Evolutionary conservation across 176 grass and related monocot genomes (phyloP).

Genomic region (Oryza longistaminata): DNA sequence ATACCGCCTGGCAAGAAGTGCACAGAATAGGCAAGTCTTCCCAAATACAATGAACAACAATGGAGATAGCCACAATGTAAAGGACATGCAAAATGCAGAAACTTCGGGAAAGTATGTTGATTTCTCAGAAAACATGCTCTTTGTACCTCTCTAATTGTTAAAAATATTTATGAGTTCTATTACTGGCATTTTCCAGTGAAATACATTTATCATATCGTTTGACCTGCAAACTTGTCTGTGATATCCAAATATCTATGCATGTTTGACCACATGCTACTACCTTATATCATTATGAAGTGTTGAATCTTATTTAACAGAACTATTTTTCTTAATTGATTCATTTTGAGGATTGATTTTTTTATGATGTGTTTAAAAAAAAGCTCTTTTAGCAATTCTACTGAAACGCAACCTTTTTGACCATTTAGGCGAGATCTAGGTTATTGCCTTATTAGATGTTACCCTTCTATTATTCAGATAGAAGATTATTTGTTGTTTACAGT

Average conservation of each 20-base stretch:
- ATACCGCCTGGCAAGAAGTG: slow-evolving; percentile 90
- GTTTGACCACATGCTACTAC: background rate
- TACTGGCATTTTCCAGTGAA: slow-evolving; percentile 2
- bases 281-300: background rate
- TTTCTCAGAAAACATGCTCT: slow-evolving; percentile 34
- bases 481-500: background rate
- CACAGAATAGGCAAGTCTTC: slow-evolving; percentile 66
- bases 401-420: background rate
- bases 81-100: slow-evolving; percentile 46
- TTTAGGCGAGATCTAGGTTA: background rate
- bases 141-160: background rate
- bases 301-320: background rate
- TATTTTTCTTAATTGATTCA: slow-evolving; percentile 4
- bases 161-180: slow-evolving; percentile 7
- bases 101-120: slow-evolving; percentile 48
- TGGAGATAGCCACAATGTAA: slow-evolving; percentile 52
- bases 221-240: background rate
- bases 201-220: background rate
- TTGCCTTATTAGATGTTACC: background rate
- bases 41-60: slow-evolving; percentile 45
- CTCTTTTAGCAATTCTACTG: background rate
- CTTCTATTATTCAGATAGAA: slow-evolving; percentile 21
- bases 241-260: background rate
- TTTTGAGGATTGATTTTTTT: background rate
- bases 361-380: background rate